A percentile compares a stretch with the other conserved stretches of the same genome.
Conservation (phyloP, 495 filamentous ascomycete species). For the Rostrohypoxylon terebratum region DNA sequence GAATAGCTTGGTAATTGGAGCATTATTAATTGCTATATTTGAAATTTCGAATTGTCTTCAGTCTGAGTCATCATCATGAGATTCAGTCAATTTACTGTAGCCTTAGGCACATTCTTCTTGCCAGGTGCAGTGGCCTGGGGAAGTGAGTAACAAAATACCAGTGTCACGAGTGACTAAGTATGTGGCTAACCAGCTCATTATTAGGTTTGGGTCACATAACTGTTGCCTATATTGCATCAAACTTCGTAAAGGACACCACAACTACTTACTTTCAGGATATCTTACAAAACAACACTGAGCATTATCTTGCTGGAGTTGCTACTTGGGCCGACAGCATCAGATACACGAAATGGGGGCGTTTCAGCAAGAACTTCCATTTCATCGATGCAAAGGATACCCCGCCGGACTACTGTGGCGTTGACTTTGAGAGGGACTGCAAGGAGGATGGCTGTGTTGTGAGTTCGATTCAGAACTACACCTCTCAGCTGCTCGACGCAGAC, state of each 20-base stretch:
- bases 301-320: slow-evolving; percentile 69
- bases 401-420: slow-evolving; percentile 68
- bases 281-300: slow-evolving; percentile 58
- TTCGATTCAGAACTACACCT: slow-evolving; percentile 70
- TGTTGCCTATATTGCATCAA: slow-evolving; percentile 65
- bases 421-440: slow-evolving; percentile 71
- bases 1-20: background rate
- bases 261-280: slow-evolving; percentile 57
- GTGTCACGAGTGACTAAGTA: background rate
- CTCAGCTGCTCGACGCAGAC: slow-evolving; percentile 57
- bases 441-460: slow-evolving; percentile 70
- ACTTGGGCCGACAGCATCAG: slow-evolving; percentile 74
- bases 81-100: slow-evolving; percentile 33
- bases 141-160: slow-evolving; percentile 45
- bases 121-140: slow-evolving; percentile 55
- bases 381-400: slow-evolving; percentile 78
- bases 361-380: slow-evolving; percentile 72
- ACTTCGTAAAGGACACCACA: slow-evolving; percentile 57
- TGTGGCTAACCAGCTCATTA: slow-evolving; percentile 26
- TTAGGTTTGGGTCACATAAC: slow-evolving; percentile 71
- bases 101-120: slow-evolving; percentile 43
- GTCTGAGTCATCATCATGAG: slow-evolving; percentile 33
- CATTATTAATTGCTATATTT: background rate
- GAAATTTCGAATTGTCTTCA: slow-evolving; percentile 1
- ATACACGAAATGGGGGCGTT: slow-evolving; percentile 68